Percentiles rank a stretch among this genome's conserved stretches.
Conservation (phyloP, 2,329 filamentous ascomycete species). For the Torrubiella hemipterigena region DNA sequence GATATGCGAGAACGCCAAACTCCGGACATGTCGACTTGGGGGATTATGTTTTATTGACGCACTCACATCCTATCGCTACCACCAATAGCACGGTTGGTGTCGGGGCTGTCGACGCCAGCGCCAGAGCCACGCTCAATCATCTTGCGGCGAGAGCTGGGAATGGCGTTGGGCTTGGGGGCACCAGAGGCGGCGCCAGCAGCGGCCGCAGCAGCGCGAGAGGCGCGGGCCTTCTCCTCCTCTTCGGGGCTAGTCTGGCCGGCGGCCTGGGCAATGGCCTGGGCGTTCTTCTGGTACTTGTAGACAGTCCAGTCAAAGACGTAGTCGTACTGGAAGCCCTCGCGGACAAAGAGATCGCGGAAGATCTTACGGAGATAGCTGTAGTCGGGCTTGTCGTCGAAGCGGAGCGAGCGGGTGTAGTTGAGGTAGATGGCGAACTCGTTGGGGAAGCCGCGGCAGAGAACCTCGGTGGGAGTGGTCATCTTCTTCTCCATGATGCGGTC, state of each 20-base stretch:
- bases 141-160: slow-evolving; percentile 72
- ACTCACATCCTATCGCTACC: slow-evolving; percentile 96
- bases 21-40: too few species aligned
- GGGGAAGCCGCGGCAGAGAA: slow-evolving; percentile 96
- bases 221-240: slow-evolving; percentile 64
- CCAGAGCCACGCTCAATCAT: slow-evolving; percentile 58
- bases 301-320: slow-evolving; percentile 99
- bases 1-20: too few species aligned
- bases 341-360: slow-evolving; percentile 98
- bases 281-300: slow-evolving; percentile 99
- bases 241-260: slow-evolving; percentile 56
- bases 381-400: slow-evolving; percentile 99
- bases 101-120: slow-evolving; percentile 52
- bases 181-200: slow-evolving; percentile 51
- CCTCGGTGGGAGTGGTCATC: slow-evolving; percentile 98
- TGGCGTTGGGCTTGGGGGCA: slow-evolving; percentile 58
- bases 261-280: slow-evolving; percentile 82
- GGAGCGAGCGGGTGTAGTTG: slow-evolving; percentile 96
- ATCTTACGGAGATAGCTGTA: slow-evolving; percentile 99
- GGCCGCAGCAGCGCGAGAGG: slow-evolving; percentile 53
- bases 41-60: slow-evolving; percentile 39
- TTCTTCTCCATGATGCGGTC: slow-evolving; percentile 99
- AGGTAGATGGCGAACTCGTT: slow-evolving; percentile 99
- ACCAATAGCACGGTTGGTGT: slow-evolving; percentile 63
- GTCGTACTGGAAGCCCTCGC: slow-evolving; percentile 98